phyloP scores from a whole-genome alignment of 768 basidiomycete species.

The Lentinula detonsa region DNA sequence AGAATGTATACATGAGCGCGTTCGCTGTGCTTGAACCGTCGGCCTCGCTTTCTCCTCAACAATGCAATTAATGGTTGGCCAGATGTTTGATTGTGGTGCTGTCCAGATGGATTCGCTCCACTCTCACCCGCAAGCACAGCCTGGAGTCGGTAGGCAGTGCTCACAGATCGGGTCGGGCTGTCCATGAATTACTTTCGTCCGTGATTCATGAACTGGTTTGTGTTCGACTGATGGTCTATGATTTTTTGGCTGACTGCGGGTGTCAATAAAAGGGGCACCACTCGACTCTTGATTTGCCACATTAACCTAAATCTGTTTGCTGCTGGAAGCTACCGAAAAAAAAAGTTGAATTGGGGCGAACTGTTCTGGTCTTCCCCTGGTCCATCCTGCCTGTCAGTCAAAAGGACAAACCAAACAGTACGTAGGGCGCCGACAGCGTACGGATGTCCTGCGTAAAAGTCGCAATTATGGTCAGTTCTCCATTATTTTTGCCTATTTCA shows the following conservation, averaged over 20 bases:
- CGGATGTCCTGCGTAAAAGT: conserved; percentile 14
- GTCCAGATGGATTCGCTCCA: background rate
- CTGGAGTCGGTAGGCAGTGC: background rate
- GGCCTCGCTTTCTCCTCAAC: background rate
- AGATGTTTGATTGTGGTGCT: background rate
- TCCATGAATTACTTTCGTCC: background rate
- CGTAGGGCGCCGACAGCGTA: background rate
- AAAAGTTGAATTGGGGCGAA: background rate
- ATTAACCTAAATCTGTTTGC: background rate
- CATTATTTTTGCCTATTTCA: background rate
- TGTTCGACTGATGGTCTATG: background rate
- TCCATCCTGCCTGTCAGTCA: background rate
- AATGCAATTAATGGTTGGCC: background rate
- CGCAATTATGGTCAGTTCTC: conserved; percentile 21
- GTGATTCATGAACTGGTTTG: conserved; percentile 4
- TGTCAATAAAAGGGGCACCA: conserved; percentile 1
- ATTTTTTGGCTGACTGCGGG: background rate
- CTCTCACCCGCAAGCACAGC: background rate
- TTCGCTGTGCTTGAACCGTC: background rate
- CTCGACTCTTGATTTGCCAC: background rate
- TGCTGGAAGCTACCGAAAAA: background rate
- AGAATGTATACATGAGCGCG: background rate
- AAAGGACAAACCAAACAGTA: background rate
- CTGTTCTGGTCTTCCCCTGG: background rate
- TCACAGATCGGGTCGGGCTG: background rate